Conservation (phyloP, 768 basidiomycete species). For the Filobasidium wieringae region DNA sequence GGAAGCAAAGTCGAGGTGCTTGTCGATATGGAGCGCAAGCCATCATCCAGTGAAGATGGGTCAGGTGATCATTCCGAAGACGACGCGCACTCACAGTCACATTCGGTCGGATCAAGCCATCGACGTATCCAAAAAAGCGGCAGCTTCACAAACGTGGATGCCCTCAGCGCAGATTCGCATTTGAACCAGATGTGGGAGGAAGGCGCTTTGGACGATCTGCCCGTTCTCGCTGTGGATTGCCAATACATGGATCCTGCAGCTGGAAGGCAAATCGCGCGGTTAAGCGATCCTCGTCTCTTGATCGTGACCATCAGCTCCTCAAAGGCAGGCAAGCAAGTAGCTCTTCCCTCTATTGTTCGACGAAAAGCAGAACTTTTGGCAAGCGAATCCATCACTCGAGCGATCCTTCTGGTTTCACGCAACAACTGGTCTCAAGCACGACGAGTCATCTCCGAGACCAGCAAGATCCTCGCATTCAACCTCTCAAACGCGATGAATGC, state of each 20-base stretch:
- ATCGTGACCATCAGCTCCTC: slow-evolving; percentile 70
- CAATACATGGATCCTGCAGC: slow-evolving; percentile 86
- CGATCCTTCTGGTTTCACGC: slow-evolving; percentile 78
- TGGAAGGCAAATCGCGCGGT: slow-evolving; percentile 67
- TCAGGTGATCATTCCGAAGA: slow-evolving; percentile 13
- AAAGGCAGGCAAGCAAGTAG: slow-evolving; percentile 43
- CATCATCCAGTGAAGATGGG: slow-evolving; percentile 1
- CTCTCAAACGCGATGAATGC: slow-evolving; percentile 68
- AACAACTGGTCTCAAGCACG: slow-evolving; percentile 83
- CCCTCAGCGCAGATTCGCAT: slow-evolving; percentile 46
- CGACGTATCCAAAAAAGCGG: slow-evolving; percentile 6
- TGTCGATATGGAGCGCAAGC: slow-evolving; percentile 81
- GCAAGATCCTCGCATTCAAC: slow-evolving; percentile 81
- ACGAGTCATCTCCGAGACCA: slow-evolving; percentile 64
- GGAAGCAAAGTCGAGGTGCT: slow-evolving; percentile 98
- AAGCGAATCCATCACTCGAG: slow-evolving; percentile 93
- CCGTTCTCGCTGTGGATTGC: slow-evolving; percentile 89
- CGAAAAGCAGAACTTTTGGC: slow-evolving; percentile 92
- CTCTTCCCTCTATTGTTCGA: slow-evolving; percentile 80
- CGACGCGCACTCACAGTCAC: background rate
- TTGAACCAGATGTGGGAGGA: slow-evolving; percentile 72
- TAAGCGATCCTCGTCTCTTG: slow-evolving; percentile 86
- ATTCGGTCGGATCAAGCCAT: background rate
- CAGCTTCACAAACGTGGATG: background rate
- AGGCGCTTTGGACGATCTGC: slow-evolving; percentile 92